A percentile compares a stretch with the other conserved stretches of the same genome.
Evolutionary conservation across 352 stramenopile species (phyloP).

Genomic region (Phytophthora nicotianae): DNA sequence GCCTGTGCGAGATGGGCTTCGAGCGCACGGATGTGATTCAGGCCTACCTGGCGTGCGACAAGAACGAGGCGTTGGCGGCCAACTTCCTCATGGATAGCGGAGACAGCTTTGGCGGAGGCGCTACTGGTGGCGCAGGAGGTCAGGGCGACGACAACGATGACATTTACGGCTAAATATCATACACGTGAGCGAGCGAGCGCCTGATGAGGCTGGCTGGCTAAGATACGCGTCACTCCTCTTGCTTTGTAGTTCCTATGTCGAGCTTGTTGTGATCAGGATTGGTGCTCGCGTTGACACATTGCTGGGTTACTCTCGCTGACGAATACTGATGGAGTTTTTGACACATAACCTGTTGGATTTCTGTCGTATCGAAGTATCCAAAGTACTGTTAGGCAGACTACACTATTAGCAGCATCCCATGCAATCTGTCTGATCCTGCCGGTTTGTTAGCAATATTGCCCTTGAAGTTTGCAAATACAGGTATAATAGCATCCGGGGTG

Average conservation of each 20-base stretch:
- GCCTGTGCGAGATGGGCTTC: slow-evolving; percentile 89
- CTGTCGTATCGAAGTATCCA: background rate
- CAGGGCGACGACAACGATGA: slow-evolving; percentile 81
- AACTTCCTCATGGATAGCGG: slow-evolving; percentile 98
- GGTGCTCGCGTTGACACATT: slow-evolving; percentile 9
- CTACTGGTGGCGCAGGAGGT: slow-evolving; percentile 45
- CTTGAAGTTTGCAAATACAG: slow-evolving; percentile 26
- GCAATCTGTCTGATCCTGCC: slow-evolving; percentile 21
- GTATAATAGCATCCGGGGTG: slow-evolving; percentile 1
- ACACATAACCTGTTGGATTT: slow-evolving; percentile 23
- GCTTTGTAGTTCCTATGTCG: slow-evolving; percentile 34
- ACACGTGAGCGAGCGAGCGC: slow-evolving; percentile 31
- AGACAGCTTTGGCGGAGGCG: slow-evolving; percentile 58
- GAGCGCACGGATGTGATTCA: slow-evolving; percentile 93
- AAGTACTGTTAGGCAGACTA: no score
- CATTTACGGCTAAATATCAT: slow-evolving; percentile 85
- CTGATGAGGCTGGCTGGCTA: slow-evolving; percentile 16
- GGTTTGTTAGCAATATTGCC: slow-evolving; percentile 9
- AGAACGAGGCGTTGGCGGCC: slow-evolving; percentile 98
- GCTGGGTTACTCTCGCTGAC: slow-evolving; percentile 22
- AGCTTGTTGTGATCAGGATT: slow-evolving; percentile 31
- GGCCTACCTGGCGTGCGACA: slow-evolving; percentile 99
- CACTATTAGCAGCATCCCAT: slow-evolving; percentile 14
- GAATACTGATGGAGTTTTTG: slow-evolving; percentile 39
- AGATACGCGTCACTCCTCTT: slow-evolving; percentile 27